Percentiles rank a stretch among this genome's conserved stretches.
Evolutionary conservation across 805 yeast genomes (phyloP).

Genomic region (Yarrowia keelungensis): DNA sequence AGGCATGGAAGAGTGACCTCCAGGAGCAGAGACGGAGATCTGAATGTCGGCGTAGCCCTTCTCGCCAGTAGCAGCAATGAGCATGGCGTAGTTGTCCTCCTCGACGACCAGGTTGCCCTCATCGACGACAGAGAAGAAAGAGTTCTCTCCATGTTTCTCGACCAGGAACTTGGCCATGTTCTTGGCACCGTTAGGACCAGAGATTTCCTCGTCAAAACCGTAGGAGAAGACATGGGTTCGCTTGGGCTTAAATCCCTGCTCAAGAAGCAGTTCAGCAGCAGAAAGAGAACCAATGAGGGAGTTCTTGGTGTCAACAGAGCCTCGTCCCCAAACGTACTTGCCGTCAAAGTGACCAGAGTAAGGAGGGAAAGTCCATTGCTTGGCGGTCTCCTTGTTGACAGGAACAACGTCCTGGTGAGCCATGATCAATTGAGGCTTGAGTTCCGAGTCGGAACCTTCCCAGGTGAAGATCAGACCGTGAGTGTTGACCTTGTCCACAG

Average conservation of each 20-base stretch:
- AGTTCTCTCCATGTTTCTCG: slow-evolving; percentile 64
- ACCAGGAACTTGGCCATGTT: slow-evolving; percentile 56
- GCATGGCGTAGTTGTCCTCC: slow-evolving; percentile 17
- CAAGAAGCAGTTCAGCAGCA: slow-evolving; percentile 62
- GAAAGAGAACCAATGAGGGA: slow-evolving; percentile 70
- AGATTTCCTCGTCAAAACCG: slow-evolving; percentile 82
- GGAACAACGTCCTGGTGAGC: slow-evolving; percentile 89
- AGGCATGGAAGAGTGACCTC: slow-evolving; percentile 79
- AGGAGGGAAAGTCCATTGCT: slow-evolving; percentile 72
- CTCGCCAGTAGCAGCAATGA: slow-evolving; percentile 61
- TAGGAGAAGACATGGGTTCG: slow-evolving; percentile 70
- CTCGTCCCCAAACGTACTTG: slow-evolving; percentile 73
- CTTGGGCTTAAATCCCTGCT: slow-evolving; percentile 61
- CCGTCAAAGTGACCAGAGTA: slow-evolving; percentile 75
- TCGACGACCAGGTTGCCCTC: slow-evolving; percentile 63
- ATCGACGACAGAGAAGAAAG: slow-evolving; percentile 70
- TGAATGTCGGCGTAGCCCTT: slow-evolving; percentile 60
- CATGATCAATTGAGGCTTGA: slow-evolving; percentile 71
- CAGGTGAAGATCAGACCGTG: slow-evolving; percentile 70
- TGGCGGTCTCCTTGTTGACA: slow-evolving; percentile 61
- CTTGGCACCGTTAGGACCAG: slow-evolving; percentile 69
- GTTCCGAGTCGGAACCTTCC: slow-evolving; percentile 58
- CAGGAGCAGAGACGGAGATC: slow-evolving; percentile 61
- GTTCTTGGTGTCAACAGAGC: slow-evolving; percentile 77
- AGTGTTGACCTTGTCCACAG: slow-evolving; percentile 64